phyloP scores from a whole-genome alignment of 345 rosid species.

The Brassica carinata region DNA sequence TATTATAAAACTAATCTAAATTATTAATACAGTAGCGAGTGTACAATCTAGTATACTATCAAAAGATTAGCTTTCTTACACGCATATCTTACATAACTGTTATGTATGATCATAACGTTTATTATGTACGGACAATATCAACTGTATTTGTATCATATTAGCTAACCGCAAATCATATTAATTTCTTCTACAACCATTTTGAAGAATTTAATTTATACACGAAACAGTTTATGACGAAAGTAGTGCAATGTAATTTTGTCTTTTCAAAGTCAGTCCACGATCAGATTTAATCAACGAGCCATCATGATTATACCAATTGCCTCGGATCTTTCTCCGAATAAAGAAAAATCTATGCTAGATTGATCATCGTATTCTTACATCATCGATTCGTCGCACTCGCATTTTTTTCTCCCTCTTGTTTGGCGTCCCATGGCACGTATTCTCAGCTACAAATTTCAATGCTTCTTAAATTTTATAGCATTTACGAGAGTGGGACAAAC shows the following conservation, averaged over 20 bases:
- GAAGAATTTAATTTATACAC: background rate
- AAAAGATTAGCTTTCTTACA: background rate
- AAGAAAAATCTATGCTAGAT: background rate
- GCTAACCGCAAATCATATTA: background rate
- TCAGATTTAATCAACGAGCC: background rate
- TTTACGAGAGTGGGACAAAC: background rate
- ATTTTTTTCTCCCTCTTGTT: background rate
- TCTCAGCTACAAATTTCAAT: background rate
- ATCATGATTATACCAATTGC: background rate
- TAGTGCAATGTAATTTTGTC: background rate
- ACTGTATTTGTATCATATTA: slow-evolving; percentile 1
- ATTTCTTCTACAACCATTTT: background rate
- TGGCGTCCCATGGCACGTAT: background rate
- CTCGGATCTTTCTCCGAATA: background rate
- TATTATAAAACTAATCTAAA: no score
- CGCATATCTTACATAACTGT: background rate
- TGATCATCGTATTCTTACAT: slow-evolving; percentile 1
- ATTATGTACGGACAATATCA: background rate
- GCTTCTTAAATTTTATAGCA: background rate
- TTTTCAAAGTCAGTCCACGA: background rate
- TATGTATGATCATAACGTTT: slow-evolving; percentile 5
- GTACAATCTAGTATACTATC: background rate
- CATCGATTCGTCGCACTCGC: slow-evolving; percentile 4
- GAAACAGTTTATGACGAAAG: background rate
- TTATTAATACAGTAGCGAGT: no score